A percentile compares a stretch with the other conserved stretches of the same genome.
Evolutionary conservation across 805 yeast genomes (phyloP).

Genomic region (Starmera amethionina): DNA sequence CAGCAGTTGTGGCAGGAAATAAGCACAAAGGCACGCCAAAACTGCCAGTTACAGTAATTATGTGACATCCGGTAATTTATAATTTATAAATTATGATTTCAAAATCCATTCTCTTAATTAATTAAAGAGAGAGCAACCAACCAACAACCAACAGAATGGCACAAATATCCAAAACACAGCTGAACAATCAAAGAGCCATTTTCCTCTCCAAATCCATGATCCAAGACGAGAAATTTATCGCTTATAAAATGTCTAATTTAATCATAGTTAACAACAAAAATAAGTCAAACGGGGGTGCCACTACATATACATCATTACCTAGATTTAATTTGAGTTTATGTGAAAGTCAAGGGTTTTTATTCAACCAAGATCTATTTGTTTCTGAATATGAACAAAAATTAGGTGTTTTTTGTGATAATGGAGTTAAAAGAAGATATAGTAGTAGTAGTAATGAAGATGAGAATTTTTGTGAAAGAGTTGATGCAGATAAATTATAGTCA

Average conservation of each 20-base stretch:
- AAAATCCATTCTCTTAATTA: too few relatives aligned
- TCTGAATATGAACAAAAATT: slow-evolving; percentile 53
- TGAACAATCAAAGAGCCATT: too few relatives aligned
- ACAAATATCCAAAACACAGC: too few relatives aligned
- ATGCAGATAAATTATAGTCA: slow-evolving; percentile 1
- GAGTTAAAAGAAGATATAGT: slow-evolving; percentile 11
- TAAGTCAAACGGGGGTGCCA: slow-evolving; percentile 11
- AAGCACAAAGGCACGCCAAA: too few relatives aligned
- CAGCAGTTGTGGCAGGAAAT: too few relatives aligned
- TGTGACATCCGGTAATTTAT: too few relatives aligned
- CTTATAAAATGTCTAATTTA: slow-evolving; percentile 31
- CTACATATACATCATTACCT: slow-evolving; percentile 11
- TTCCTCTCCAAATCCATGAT: slow-evolving; percentile 51
- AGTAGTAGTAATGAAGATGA: not conserved
- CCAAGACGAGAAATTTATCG: slow-evolving; percentile 41
- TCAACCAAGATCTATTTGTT: slow-evolving; percentile 74
- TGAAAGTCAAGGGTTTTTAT: slow-evolving; percentile 65
- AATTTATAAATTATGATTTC: too few relatives aligned
- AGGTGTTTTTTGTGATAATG: slow-evolving; percentile 27
- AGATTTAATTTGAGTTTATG: slow-evolving; percentile 35
- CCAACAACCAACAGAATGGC: too few relatives aligned
- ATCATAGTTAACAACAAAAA: not conserved
- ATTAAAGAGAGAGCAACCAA: too few relatives aligned
- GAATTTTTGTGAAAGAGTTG: not conserved
- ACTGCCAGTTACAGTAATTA: too few relatives aligned